A percentile compares a stretch with the other conserved stretches of the same genome.
Conservation (phyloP, 2,329 filamentous ascomycete genomes). For the Sphaerulina populicola region DNA sequence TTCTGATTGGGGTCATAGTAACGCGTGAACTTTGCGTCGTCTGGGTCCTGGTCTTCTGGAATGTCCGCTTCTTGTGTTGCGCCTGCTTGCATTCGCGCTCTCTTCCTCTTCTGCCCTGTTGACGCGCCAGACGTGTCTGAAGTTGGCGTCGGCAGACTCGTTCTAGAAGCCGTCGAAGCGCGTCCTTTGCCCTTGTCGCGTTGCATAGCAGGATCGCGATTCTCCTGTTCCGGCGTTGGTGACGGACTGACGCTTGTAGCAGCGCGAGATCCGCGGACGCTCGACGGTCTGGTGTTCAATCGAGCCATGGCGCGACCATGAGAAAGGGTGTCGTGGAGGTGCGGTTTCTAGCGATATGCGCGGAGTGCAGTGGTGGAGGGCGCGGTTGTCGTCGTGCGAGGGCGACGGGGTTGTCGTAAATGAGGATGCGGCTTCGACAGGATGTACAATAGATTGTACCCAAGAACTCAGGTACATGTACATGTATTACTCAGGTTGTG, state of each 20-base stretch:
- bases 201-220: slow-evolving; percentile 27
- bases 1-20: slow-evolving; percentile 79
- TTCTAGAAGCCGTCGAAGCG: slow-evolving; percentile 4
- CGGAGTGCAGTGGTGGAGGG: too few species aligned
- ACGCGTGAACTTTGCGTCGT: slow-evolving; percentile 28
- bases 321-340: neutral
- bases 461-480: too few species aligned
- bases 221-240: slow-evolving; percentile 38
- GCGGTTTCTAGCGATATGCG: neutral
- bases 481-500: too few species aligned
- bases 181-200: slow-evolving; percentile 35
- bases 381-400: neutral
- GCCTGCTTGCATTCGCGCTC: slow-evolving; percentile 3
- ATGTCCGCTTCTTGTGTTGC: slow-evolving; percentile 15
- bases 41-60: slow-evolving; percentile 22
- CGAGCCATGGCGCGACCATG: slow-evolving; percentile 19
- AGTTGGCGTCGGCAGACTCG: slow-evolving; percentile 32
- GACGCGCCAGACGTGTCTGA: slow-evolving; percentile 27
- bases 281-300: slow-evolving; percentile 18
- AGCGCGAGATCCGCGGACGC: slow-evolving; percentile 14
- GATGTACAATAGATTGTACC: too few species aligned
- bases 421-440: too few species aligned
- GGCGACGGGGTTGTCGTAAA: neutral
- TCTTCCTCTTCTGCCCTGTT: slow-evolving; percentile 22
- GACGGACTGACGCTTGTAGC: slow-evolving; percentile 5